Evolutionary conservation across 805 yeast species (phyloP).

Genomic region (Saccharomycopsis sp.): DNA sequence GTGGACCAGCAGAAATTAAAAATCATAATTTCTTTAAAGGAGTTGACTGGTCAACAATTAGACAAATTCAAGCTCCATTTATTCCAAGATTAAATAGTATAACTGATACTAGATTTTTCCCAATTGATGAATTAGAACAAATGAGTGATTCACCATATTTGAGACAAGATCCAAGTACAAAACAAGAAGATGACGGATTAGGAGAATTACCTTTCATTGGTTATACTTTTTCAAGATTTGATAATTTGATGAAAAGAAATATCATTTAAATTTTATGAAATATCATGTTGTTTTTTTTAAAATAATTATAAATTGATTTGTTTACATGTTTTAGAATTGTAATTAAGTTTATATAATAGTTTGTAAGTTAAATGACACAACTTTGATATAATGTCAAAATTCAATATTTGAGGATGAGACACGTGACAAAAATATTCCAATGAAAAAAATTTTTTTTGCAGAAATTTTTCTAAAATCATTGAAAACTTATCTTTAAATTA

Average conservation of each 20-base stretch:
- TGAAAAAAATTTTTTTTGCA: neutral
- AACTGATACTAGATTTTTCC: conserved; percentile 96
- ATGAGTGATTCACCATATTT: conserved; percentile 46
- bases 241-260: conserved; percentile 65
- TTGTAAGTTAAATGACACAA: no score
- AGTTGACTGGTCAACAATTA: conserved; percentile 87
- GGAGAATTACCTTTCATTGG: conserved; percentile 90
- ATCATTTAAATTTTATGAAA: no score
- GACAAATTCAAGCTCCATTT: conserved; percentile 87
- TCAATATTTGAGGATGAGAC: no score
- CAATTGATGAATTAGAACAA: conserved; percentile 91
- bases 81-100: conserved; percentile 85
- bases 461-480: no score
- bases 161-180: neutral
- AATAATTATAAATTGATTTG: no score
- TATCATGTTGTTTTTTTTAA: no score
- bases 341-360: no score
- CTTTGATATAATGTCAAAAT: no score
- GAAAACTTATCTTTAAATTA: no score
- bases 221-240: conserved; percentile 91
- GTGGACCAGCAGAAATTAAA: conserved; percentile 89
- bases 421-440: neutral
- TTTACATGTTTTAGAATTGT: no score
- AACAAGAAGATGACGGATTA: conserved; percentile 10
- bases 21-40: conserved; percentile 89